Evolutionary conservation across 2,329 filamentous ascomycete species (phyloP), one percentile per base, ranked within the genome.

Genomic region (Fusarium robinianum): DNA sequence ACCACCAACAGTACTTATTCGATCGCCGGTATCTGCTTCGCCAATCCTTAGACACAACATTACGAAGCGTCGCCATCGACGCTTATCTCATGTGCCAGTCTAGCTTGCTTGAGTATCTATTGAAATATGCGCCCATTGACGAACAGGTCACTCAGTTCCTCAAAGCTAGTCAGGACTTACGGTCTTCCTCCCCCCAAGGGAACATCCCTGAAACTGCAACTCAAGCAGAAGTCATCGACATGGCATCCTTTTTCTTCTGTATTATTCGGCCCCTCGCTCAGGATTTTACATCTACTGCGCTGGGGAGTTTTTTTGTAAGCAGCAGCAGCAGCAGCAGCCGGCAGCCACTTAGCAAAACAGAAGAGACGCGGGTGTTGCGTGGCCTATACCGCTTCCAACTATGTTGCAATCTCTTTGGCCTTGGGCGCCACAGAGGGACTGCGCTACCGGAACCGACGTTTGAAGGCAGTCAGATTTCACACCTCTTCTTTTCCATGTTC

Each of bases 321-420:
- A 15, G 11, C 19, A 33, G 5, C 30, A 44, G 5, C 12, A 11
- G 19, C 16, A 9, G 10, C 21, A 3, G 9, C 15, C 16, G 23
- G 12, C 7, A 32, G 14, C 8, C 11, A 17, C 24, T 37, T 12
- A 50, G 41, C 25, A 17, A 11, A 12, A 48, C 21, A 3, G 49
- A 55, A 26, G 12, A 31, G 10, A 5, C 8, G 5, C 37, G 46
- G 6, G 27, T 51, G 9, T 9, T 29, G 11, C 35, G 49, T 15
- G 49, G 15, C 8, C 14, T 53, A 5, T 51, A 53, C 22, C 49
- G 40, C 10, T 55, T 49, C 23, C 37, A 55, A 4, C n/a, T 53
- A 9, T 33, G 24, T 21, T 46, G 49, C 36, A 45, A 46, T 12
- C 23, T 51, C 5, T 38, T 43, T 16, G 33, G 41, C 29, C 6